A percentile compares a stretch with the other conserved stretches of the same genome.
These are phyloP conservation scores for Gaeumannomyces tritici DNA, from an alignment of 2,329 filamentous ascomycete species.

Conservation along the genomic window DNA sequence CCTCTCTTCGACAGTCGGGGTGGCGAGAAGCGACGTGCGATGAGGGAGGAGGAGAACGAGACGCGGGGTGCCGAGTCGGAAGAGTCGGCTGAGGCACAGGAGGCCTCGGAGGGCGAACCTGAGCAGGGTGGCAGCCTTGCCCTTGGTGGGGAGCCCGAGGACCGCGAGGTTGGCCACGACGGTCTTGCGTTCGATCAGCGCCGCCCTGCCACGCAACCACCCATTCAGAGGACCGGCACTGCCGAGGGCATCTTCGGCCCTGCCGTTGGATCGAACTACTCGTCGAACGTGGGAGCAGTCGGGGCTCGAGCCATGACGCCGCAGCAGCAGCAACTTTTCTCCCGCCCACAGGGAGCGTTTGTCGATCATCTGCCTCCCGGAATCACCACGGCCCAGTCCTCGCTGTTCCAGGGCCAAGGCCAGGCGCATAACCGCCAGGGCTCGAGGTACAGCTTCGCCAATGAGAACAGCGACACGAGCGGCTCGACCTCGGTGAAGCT, in stretches of 20 bases:
- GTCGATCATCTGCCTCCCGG: slow-evolving; percentile 37
- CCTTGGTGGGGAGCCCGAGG: slow-evolving; percentile 86
- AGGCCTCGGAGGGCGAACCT: slow-evolving; percentile 59
- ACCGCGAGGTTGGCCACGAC: slow-evolving; percentile 50
- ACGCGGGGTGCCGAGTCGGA: slow-evolving; percentile 37
- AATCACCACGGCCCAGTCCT: slow-evolving; percentile 39
- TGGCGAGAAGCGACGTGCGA: slow-evolving; percentile 68
- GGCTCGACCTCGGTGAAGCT: slow-evolving; percentile 61
- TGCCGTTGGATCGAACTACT: slow-evolving; percentile 36
- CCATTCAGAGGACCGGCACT: slow-evolving; percentile 56
- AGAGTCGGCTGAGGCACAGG: slow-evolving; percentile 32
- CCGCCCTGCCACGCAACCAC: slow-evolving; percentile 62
- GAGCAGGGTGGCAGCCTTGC: slow-evolving; percentile 80
- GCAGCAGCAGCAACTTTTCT: slow-evolving; percentile 49
- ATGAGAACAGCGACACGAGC: slow-evolving; percentile 51
- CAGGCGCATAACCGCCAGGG: slow-evolving; percentile 67
- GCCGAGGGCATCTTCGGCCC: slow-evolving; percentile 44
- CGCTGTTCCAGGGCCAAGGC: slow-evolving; percentile 44
- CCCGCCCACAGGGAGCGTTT: slow-evolving; percentile 42
- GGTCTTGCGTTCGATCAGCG: slow-evolving; percentile 44
- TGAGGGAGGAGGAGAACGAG: slow-evolving; percentile 60
- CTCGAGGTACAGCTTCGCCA: slow-evolving; percentile 81
- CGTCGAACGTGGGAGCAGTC: slow-evolving; percentile 46
- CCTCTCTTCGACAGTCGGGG: slow-evolving; percentile 77
- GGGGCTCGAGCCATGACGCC: slow-evolving; percentile 69